Conservation (phyloP, 345 rosid species). For the Camelina laxa region DNA sequence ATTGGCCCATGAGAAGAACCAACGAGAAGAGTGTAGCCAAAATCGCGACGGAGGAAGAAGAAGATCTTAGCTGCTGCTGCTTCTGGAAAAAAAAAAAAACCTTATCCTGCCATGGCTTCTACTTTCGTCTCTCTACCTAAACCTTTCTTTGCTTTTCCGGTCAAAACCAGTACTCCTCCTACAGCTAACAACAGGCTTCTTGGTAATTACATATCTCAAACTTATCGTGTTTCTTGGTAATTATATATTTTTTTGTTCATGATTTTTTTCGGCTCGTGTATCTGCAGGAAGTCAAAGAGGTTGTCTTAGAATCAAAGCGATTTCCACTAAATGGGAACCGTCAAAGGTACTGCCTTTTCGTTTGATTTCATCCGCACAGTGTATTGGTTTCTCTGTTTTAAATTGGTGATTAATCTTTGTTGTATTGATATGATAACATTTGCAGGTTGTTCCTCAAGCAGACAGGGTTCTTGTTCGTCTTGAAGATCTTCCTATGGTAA, state of each 20-base stretch:
- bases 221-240: not conserved
- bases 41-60: conserved; percentile 29
- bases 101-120: conserved; percentile 49
- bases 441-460: conserved; percentile 91
- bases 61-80: conserved; percentile 16
- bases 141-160: conserved; percentile 46
- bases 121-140: conserved; percentile 56
- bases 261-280: not conserved
- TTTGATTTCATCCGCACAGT: not conserved
- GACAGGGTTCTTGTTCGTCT: conserved; percentile 92
- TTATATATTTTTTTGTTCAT: not conserved
- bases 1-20: conserved; percentile 29
- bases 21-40: conserved; percentile 1
- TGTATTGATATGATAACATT: conserved; percentile 18
- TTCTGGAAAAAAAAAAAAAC: conserved; percentile 4
- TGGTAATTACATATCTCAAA: conserved; percentile 43
- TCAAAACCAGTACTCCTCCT: conserved; percentile 41
- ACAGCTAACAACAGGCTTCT: conserved; percentile 40
- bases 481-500: conserved; percentile 61
- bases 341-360: conserved; percentile 55
- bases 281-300: conserved; percentile 48
- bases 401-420: not conserved
- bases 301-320: conserved; percentile 66
- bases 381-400: not conserved
- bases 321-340: conserved; percentile 78